Evolutionary conservation across 2,329 filamentous ascomycete genomes (phyloP), one percentile per base, ranked within the genome.

Genomic region (Colletotrichum costaricense): DNA sequence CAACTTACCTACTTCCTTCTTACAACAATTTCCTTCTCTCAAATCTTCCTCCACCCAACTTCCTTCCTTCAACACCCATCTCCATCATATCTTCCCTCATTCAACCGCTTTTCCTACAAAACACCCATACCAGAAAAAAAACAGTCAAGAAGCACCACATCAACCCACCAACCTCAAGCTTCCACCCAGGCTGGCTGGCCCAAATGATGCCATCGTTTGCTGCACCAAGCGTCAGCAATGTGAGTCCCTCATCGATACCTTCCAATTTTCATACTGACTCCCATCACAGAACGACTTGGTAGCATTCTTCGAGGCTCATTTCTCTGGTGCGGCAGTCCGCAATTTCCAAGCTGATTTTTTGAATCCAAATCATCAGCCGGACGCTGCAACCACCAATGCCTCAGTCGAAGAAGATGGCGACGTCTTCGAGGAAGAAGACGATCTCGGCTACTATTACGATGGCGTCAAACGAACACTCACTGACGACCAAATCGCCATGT

Each of bases 391-490:
- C 2, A 56, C 76, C 12, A 72, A 77, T 8, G 49, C 42, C 65
- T 73, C 22, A 76, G 82, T 49, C 6, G 78, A 82, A 22, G 75
- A 73, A n/a, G 75, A 78, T 33, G 60, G 33, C n/a, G 77, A 79
- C 24, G 76, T 81, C 3, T 81, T 77, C 76, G 69, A 88, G 33
- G 90, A 92, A 30, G 89, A 92, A 52, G 93, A 94, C 78, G 90
- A 85, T 1, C 86, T 98, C 19, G 96, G 95, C 22, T 96, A 94
- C 82, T 98, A 98, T 77, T 83, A 89, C 1, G 95, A 98, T 79
- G 95, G 96, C 3, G 90, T 92, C 74, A 97, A 97, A 80, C 93
- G 96, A 54, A 98, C 95, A 22, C 86, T 98, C 78, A 98, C 95
- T 11, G 94, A 98, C 79, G 94, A 95, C 77, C 94, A 98, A 84